Base-by-base conservation (phyloP, 371 early-diverging fungal genomes). In the Syncephalastrum sp. region DNA sequence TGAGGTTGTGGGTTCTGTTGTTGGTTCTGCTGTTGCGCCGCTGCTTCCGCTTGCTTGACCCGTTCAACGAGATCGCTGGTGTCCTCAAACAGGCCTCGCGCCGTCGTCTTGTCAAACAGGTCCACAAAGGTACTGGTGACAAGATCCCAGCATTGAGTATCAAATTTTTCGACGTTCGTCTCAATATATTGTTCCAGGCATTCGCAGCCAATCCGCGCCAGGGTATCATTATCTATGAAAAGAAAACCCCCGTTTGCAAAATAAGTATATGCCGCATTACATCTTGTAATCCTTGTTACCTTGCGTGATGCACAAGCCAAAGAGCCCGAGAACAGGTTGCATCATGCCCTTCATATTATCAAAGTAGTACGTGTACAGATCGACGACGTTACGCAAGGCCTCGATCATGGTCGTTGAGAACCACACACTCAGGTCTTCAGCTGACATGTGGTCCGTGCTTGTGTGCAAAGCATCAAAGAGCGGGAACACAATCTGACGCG, bases 121-220 rank as follows among this genome's bases (percentile, higher is more conserved):
- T 82, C 57, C 3, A 70, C 75, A 59, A 94, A 84, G 13, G 85
- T 83, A 15, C 72, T 67, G 56, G 89, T 87, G 14, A 93, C 70
- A 46, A 83, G 61, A 42, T 83, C 82, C 94, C 95, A 95, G 15
- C 85, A 78, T 4, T 64, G 70, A 3, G 60, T 70, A 56, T 86
- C 84, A 61, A 94, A 82, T 62, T 84, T 84, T 41, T 77, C 61
- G 6, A 83, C 84, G 64, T 95, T 96, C 44, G 74, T 72, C 52
- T 91, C 91, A 42, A 97, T 83, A 57, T 95, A 83, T 56, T 92
- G 91, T 66, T 92, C 93, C 56, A 97, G 69, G 62, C 97, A 95
- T 46, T 91, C 88, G 27, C 91, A 90, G 2, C 97, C 97, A 56
- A 95, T 93, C 48, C 89, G 79, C n/a, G 92, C 90, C 54, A 97